Conservation (phyloP, 176 grass and related monocot genomes). For the Neostapfia colusana region DNA sequence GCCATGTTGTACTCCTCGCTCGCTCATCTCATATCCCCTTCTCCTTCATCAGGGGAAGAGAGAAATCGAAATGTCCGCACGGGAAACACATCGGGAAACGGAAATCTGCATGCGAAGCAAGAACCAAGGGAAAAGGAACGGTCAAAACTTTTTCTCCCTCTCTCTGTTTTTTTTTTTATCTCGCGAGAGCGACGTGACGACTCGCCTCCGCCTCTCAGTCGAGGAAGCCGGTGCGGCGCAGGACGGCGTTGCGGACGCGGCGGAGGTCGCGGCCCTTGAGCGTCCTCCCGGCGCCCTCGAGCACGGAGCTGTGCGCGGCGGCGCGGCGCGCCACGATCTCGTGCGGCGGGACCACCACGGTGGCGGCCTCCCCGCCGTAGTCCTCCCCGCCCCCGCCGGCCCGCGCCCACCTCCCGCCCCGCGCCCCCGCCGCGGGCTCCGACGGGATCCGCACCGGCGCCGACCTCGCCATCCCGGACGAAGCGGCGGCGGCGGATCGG, state of each 20-base stretch:
- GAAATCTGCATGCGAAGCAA: neutral
- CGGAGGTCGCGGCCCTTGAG: constrained; percentile 70
- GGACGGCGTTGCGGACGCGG: constrained; percentile 62
- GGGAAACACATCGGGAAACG: constrained; percentile 33
- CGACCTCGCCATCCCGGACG: constrained; percentile 38
- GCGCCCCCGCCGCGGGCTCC: constrained; percentile 4
- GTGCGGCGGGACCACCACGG: constrained; percentile 47
- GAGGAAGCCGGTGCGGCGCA: constrained; percentile 68
- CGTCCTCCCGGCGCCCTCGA: constrained; percentile 61
- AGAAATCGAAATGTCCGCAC: constrained; percentile 50
- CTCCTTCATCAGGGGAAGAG: constrained; percentile 6
- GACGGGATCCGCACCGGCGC: constrained; percentile 48
- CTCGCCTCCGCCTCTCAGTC: constrained; percentile 52
- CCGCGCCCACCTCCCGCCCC: constrained; percentile 33
- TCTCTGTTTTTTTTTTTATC: too few species aligned
- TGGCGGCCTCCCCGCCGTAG: constrained; percentile 26
- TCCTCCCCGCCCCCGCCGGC: constrained; percentile 1
- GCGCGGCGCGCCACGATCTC: constrained; percentile 56
- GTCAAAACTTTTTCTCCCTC: constrained; percentile 61
- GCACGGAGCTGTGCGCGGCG: constrained; percentile 46
- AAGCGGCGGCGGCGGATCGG: constrained; percentile 32
- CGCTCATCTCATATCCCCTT: constrained; percentile 35
- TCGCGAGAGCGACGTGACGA: constrained; percentile 49
- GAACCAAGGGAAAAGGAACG: neutral
- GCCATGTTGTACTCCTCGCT: constrained; percentile 36